Evolutionary conservation across 2,329 filamentous ascomycete species (phyloP).

Genomic region (Arthroderma uncinatum): DNA sequence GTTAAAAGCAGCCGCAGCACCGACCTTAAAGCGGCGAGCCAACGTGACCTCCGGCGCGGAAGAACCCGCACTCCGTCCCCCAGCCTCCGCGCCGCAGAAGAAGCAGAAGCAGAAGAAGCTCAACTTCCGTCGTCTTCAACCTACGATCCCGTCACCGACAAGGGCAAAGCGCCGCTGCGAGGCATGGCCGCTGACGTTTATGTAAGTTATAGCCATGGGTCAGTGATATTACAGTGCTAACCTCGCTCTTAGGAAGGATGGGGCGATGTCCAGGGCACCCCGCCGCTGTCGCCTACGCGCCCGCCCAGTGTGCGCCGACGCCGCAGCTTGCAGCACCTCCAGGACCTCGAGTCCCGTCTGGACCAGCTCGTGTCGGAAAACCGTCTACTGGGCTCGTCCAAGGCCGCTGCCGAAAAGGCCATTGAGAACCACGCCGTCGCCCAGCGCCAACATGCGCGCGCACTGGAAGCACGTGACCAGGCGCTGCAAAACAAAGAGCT

Average conservation of each 20-base stretch:
- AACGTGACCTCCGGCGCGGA: slow-evolving; percentile 16
- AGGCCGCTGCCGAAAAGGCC: slow-evolving; percentile 55
- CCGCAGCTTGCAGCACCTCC: slow-evolving; percentile 90
- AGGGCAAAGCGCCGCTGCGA: slow-evolving; percentile 67
- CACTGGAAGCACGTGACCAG: slow-evolving; percentile 53
- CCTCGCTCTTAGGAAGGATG: slow-evolving; percentile 62
- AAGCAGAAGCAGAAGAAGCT: slow-evolving; percentile 29
- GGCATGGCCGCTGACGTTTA: slow-evolving; percentile 80
- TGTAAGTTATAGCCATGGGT: slow-evolving; percentile 52
- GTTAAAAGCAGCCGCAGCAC: slow-evolving; percentile 58
- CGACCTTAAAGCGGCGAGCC: slow-evolving; percentile 59
- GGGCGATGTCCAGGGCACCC: slow-evolving; percentile 74
- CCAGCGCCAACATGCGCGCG: slow-evolving; percentile 45
- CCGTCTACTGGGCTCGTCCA: slow-evolving; percentile 61
- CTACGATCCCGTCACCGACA: slow-evolving; percentile 68
- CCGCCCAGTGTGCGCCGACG: slow-evolving; percentile 92
- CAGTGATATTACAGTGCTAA: not conserved
- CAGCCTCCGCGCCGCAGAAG: slow-evolving; percentile 11
- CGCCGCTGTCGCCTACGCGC: slow-evolving; percentile 68
- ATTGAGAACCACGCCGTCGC: slow-evolving; percentile 46
- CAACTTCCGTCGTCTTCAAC: slow-evolving; percentile 14
- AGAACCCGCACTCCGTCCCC: slow-evolving; percentile 12
- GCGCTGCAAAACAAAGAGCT: slow-evolving; percentile 70
- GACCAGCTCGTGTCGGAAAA: slow-evolving; percentile 77
- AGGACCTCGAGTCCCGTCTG: slow-evolving; percentile 73